A percentile compares a stretch with the other conserved stretches of the same genome.
Evolutionary conservation across 2,329 filamentous ascomycete genomes (phyloP).

Genomic region (Lachnellula hyalina): DNA sequence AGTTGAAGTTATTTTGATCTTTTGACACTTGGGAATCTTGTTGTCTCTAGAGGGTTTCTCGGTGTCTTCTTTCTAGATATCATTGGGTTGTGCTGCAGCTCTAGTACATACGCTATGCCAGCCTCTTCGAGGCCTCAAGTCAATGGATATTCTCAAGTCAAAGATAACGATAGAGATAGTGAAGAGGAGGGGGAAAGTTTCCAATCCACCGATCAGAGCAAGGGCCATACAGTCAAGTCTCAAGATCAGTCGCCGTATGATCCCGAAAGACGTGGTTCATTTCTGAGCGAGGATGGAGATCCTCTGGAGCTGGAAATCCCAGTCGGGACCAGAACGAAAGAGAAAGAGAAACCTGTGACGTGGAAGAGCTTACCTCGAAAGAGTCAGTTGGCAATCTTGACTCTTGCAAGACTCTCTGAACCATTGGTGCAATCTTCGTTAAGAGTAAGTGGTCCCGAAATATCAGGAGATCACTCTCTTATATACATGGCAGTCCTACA

Average conservation of each 20-base stretch:
- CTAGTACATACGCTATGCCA: background rate
- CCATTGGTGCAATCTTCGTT: constrained; percentile 72
- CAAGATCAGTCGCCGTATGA: background rate
- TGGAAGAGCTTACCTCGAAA: constrained; percentile 77
- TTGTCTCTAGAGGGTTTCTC: background rate
- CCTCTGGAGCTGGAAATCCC: constrained; percentile 24
- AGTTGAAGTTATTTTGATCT: background rate
- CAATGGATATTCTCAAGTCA: background rate
- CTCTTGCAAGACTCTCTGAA: constrained; percentile 74
- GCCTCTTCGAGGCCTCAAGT: background rate
- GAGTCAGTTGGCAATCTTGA: constrained; percentile 71
- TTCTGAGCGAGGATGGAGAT: constrained; percentile 24
- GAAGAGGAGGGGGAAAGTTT: background rate
- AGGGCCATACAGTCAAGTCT: background rate
- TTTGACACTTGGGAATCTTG: background rate
- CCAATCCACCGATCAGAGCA: background rate
- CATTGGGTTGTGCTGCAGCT: background rate
- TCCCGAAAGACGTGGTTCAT: constrained; percentile 2
- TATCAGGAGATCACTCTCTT: background rate
- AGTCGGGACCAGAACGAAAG: constrained; percentile 8
- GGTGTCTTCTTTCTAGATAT: background rate
- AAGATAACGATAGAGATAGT: background rate
- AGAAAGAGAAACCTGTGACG: constrained; percentile 41
- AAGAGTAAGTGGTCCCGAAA: constrained; percentile 12
- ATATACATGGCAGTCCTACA: constrained; percentile 56